phyloP scores from a whole-genome alignment of 2,329 filamentous ascomycete genomes.

The Dactylellina sp. region DNA sequence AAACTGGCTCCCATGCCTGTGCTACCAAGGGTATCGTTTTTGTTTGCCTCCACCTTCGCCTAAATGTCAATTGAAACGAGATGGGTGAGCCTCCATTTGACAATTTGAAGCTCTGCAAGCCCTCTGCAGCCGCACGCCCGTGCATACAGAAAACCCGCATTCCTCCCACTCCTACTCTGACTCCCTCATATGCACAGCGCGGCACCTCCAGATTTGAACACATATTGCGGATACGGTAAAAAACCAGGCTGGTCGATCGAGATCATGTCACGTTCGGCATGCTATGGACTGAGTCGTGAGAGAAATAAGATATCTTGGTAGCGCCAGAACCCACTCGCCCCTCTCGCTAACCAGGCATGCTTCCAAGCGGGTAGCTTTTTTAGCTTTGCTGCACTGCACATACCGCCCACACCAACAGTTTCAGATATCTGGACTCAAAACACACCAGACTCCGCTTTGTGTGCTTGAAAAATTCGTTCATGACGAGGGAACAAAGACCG shows the following conservation, averaged over 20 bases:
- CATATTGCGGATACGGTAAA: constrained; percentile 41
- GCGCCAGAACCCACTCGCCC: constrained; percentile 26
- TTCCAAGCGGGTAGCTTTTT: constrained; percentile 50
- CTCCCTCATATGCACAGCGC: too few species aligned
- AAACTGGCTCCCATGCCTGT: constrained; percentile 33
- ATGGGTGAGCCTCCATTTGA: constrained; percentile 10
- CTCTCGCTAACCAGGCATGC: constrained; percentile 51
- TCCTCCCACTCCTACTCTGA: too few species aligned
- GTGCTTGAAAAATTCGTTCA: too few species aligned
- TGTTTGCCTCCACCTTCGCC: constrained; percentile 41
- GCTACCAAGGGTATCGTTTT: constrained; percentile 47
- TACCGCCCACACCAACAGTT: constrained; percentile 53
- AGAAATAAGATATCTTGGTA: constrained; percentile 44
- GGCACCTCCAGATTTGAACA: not conserved
- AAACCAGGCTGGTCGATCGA: constrained; percentile 52
- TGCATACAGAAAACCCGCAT: constrained; percentile 19
- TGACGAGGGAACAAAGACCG: not conserved
- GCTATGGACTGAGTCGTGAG: constrained; percentile 29
- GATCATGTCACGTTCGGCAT: too few species aligned
- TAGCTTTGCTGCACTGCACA: constrained; percentile 24
- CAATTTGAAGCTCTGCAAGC: constrained; percentile 43
- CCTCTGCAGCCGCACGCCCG: constrained; percentile 48
- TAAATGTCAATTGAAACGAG: constrained; percentile 46
- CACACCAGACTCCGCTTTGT: constrained; percentile 35
- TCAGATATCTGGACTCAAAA: constrained; percentile 55